A percentile compares a stretch with the other conserved stretches of the same genome.
Evolutionary conservation across 208 protist species (phyloP).

Genomic region (Acanthamoeba triangularis): DNA sequence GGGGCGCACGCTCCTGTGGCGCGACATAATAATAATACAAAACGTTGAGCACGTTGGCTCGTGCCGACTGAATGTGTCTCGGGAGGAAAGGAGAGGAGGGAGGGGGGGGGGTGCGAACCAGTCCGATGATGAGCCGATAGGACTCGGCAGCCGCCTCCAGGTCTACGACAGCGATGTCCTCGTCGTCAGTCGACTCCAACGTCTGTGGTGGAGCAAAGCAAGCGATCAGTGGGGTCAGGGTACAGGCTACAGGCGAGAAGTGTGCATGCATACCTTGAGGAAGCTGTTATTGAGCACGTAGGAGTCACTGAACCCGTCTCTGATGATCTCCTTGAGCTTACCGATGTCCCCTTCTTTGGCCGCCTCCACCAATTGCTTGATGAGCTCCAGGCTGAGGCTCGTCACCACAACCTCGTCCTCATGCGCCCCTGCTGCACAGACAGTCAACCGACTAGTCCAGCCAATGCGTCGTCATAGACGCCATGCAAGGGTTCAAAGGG

Average conservation of each 20-base stretch:
- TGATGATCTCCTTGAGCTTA: constrained; percentile 64
- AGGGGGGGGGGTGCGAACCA: not conserved
- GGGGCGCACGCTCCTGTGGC: constrained; percentile 27
- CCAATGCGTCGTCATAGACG: not conserved
- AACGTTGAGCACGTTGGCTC: not conserved
- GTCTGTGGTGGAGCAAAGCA: not conserved
- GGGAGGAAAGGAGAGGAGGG: too few species aligned
- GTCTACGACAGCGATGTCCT: not conserved
- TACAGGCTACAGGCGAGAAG: not conserved
- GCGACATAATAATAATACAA: not conserved
- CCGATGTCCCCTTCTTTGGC: constrained; percentile 41
- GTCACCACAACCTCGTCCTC: constrained; percentile 14
- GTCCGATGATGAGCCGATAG: not conserved
- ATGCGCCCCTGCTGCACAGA: not conserved
- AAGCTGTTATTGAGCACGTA: constrained; percentile 71
- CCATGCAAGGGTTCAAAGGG: not conserved
- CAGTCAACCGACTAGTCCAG: not conserved
- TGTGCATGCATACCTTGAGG: not conserved
- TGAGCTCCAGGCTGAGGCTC: constrained; percentile 53
- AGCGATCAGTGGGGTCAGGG: not conserved
- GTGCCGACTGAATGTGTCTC: not conserved
- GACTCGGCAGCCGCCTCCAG: constrained; percentile 11
- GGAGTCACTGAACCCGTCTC: constrained; percentile 65
- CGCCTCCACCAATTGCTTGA: not conserved
- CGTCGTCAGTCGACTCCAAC: constrained; percentile 6